These are phyloP conservation scores for Globisporangium acanthophoron DNA, from an alignment of 352 stramenopile genomes.

Conservation along the genomic window DNA sequence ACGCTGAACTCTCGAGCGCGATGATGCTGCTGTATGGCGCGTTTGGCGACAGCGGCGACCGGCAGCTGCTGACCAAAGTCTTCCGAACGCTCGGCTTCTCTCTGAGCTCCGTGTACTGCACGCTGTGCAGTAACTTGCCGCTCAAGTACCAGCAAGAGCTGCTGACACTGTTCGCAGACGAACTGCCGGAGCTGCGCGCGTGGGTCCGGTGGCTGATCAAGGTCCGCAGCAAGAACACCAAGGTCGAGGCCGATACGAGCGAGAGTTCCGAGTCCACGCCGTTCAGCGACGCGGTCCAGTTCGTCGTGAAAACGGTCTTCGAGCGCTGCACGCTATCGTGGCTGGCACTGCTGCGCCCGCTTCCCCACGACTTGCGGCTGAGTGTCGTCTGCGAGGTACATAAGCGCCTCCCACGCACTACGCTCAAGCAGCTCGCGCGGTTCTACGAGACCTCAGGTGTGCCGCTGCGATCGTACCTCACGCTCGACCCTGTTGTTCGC, in stretches of 20 bases:
- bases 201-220: conserved; percentile 50
- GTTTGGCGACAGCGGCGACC: conserved; percentile 37
- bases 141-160: conserved; percentile 50
- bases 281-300: conserved; percentile 25
- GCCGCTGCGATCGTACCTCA: conserved; percentile 29
- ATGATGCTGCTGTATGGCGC: conserved; percentile 40
- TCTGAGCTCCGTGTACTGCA: conserved; percentile 30
- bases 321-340: conserved; percentile 45
- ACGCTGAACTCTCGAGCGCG: conserved; percentile 12
- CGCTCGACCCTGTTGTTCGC: conserved; percentile 27
- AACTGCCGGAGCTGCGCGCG: conserved; percentile 29
- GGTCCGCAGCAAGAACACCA: conserved; percentile 5
- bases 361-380: conserved; percentile 23
- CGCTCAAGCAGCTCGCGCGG: conserved; percentile 44
- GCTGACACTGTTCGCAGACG: conserved; percentile 43
- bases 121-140: conserved; percentile 27
- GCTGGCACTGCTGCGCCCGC: conserved; percentile 32
- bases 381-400: conserved; percentile 21
- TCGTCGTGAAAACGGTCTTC: conserved; percentile 32
- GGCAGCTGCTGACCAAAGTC: conserved; percentile 40
- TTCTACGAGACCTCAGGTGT: conserved; percentile 51
- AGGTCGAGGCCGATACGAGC: background rate
- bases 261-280: background rate
- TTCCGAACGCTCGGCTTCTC: conserved; percentile 42
- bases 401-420: conserved; percentile 17